phyloP scores from a whole-genome alignment of 2,329 filamentous ascomycete species.

The Hypoxylon sp. region DNA sequence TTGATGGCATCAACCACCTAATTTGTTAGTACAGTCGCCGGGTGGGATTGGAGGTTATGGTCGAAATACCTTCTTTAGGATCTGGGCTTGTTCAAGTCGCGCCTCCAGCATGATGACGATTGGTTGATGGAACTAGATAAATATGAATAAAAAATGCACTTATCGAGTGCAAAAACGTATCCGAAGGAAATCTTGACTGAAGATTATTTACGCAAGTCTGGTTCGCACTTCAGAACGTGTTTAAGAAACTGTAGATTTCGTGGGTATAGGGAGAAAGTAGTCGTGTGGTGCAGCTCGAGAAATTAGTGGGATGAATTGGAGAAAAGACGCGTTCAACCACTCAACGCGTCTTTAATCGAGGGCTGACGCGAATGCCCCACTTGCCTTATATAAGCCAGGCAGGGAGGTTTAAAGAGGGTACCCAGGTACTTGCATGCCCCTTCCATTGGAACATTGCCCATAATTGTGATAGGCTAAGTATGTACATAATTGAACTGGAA shows the following conservation, averaged over 20 bases:
- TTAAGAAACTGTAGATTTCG: constrained; percentile 18
- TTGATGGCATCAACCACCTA: constrained; percentile 99
- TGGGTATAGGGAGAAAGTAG: constrained; percentile 7
- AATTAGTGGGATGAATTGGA: constrained; percentile 42
- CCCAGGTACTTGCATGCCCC: background rate
- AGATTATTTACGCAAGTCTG: background rate
- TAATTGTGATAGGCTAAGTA: too few relatives aligned
- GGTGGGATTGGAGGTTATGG: background rate
- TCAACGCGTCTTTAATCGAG: constrained; percentile 43
- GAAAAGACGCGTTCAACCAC: constrained; percentile 37
- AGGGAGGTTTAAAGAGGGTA: background rate
- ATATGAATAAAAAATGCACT: background rate
- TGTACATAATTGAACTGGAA: too few relatives aligned
- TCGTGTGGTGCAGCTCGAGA: constrained; percentile 15
- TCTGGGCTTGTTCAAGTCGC: constrained; percentile 91
- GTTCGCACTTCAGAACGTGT: constrained; percentile 12
- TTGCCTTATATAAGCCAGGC: constrained; percentile 16
- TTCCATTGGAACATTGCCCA: too few relatives aligned
- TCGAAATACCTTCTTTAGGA: constrained; percentile 88
- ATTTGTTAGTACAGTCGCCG: constrained; percentile 42
- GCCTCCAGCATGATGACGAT: constrained; percentile 86
- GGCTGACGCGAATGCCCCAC: constrained; percentile 39
- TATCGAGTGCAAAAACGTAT: background rate
- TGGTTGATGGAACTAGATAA: constrained; percentile 15
- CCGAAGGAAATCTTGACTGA: background rate